Percentiles rank a stretch among this genome's conserved stretches.
Conservation (phyloP, 108 stramenopile genomes). For the Fistulifera solaris region DNA sequence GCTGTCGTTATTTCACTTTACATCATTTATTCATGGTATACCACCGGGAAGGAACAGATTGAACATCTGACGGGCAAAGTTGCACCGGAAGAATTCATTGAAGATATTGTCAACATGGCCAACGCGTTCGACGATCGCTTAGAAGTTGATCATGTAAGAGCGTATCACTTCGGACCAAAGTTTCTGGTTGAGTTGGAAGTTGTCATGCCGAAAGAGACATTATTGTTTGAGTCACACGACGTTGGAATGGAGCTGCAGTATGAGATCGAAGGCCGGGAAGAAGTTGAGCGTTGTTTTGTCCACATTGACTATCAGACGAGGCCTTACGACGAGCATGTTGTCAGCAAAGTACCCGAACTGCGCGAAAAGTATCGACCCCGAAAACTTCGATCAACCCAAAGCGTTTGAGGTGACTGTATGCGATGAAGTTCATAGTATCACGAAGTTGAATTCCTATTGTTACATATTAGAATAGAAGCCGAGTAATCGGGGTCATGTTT, state of each 20-base stretch:
- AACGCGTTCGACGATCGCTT: slow-evolving; percentile 71
- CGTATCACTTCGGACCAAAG: slow-evolving; percentile 93
- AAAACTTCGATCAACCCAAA: background rate
- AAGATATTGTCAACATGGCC: slow-evolving; percentile 69
- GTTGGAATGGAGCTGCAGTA: slow-evolving; percentile 93
- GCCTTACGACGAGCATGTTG: slow-evolving; percentile 90
- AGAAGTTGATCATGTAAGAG: slow-evolving; percentile 75
- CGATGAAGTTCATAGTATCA: too few relatives aligned
- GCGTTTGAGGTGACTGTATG: background rate
- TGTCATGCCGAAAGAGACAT: slow-evolving; percentile 74
- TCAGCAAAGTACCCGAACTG: slow-evolving; percentile 79
- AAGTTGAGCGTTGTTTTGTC: slow-evolving; percentile 94
- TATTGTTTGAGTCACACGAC: slow-evolving; percentile 83
- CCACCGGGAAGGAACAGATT: slow-evolving; percentile 87
- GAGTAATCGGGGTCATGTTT: too few relatives aligned
- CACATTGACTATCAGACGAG: slow-evolving; percentile 82
- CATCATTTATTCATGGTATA: slow-evolving; percentile 87
- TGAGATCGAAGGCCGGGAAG: slow-evolving; percentile 82
- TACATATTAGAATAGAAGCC: too few relatives aligned
- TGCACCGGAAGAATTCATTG: slow-evolving; percentile 82
- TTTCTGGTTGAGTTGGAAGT: slow-evolving; percentile 92
- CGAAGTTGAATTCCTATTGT: too few relatives aligned
- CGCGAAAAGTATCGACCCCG: slow-evolving; percentile 53
- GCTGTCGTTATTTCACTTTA: slow-evolving; percentile 85
- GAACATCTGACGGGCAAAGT: slow-evolving; percentile 87